These are phyloP conservation scores for Porphyridium purpureum DNA, from an alignment of 23 red algal genomes.

Conservation along the genomic window DNA sequence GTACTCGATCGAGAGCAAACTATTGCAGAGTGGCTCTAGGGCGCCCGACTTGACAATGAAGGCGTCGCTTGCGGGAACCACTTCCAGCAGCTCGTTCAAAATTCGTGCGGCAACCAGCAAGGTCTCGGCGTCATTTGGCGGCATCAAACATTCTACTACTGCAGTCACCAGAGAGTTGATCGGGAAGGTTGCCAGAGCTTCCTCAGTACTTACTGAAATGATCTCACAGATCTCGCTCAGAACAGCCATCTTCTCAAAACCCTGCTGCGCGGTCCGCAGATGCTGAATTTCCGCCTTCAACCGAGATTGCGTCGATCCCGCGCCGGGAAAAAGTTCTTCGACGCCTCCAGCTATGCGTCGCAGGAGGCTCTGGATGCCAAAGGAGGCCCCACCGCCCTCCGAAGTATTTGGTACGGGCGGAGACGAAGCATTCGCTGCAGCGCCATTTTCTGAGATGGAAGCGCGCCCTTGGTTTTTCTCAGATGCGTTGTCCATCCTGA, in stretches of 20 bases:
- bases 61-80: constrained; percentile 44
- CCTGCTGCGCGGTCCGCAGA: too few relatives aligned
- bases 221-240: constrained; percentile 86
- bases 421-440: too few relatives aligned
- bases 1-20: constrained; percentile 82
- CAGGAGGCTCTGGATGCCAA: too few relatives aligned
- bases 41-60: constrained; percentile 59
- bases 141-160: constrained; percentile 48
- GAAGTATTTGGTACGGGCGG: too few relatives aligned
- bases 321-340: too few relatives aligned
- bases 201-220: constrained; percentile 89
- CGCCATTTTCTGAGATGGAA: too few relatives aligned
- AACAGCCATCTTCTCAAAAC: constrained; percentile 24
- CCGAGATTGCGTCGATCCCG: too few relatives aligned
- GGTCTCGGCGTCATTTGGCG: constrained; percentile 19
- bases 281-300: too few relatives aligned
- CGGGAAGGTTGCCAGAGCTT: constrained; percentile 57
- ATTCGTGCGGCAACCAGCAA: constrained; percentile 80
- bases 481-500: too few relatives aligned
- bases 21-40: constrained; percentile 43
- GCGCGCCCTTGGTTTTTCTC: too few relatives aligned
- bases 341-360: too few relatives aligned
- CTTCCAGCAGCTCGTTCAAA: constrained; percentile 85
- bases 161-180: constrained; percentile 61
- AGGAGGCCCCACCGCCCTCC: too few relatives aligned